phyloP scores from a whole-genome alignment of 1,284 basidiomycete species.

The Malassezia globosa region DNA sequence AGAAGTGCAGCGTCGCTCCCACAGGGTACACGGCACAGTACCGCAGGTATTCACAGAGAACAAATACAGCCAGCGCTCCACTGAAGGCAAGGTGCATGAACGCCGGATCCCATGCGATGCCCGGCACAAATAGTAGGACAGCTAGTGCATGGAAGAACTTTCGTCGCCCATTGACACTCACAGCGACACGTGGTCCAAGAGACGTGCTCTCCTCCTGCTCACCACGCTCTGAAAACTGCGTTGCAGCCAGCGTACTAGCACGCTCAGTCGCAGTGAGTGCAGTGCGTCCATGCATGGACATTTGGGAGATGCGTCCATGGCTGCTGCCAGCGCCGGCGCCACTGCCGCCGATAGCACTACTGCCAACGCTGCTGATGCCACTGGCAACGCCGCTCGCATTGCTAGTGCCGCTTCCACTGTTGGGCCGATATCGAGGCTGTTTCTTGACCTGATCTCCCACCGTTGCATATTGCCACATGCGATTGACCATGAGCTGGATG shows the following conservation, averaged over 20 bases:
- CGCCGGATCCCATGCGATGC: constrained; percentile 81
- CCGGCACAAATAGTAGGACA: constrained; percentile 89
- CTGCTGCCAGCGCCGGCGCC: no score
- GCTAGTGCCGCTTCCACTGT: neutral
- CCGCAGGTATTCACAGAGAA: constrained; percentile 49
- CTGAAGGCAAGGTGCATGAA: constrained; percentile 91
- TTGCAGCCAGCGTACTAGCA: constrained; percentile 2
- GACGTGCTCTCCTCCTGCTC: constrained; percentile 4
- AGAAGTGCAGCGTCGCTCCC: constrained; percentile 82
- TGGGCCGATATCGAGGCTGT: constrained; percentile 13
- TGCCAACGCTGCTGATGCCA: neutral
- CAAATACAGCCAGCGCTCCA: constrained; percentile 49
- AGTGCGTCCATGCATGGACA: no score
- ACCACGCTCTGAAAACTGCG: neutral
- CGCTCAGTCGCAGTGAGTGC: constrained; percentile 8
- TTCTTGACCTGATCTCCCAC: constrained; percentile 15
- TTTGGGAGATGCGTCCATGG: no score
- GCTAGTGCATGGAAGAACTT: constrained; percentile 96
- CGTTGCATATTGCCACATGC: constrained; percentile 18
- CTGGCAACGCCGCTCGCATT: neutral
- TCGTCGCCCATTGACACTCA: constrained; percentile 82
- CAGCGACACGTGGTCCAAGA: constrained; percentile 10
- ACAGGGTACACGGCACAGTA: constrained; percentile 98
- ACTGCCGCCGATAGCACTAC: neutral
- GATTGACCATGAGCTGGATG: constrained; percentile 18